Base-by-base conservation (phyloP, 2,329 filamentous ascomycete genomes). In the Fusarium secorum region DNA sequence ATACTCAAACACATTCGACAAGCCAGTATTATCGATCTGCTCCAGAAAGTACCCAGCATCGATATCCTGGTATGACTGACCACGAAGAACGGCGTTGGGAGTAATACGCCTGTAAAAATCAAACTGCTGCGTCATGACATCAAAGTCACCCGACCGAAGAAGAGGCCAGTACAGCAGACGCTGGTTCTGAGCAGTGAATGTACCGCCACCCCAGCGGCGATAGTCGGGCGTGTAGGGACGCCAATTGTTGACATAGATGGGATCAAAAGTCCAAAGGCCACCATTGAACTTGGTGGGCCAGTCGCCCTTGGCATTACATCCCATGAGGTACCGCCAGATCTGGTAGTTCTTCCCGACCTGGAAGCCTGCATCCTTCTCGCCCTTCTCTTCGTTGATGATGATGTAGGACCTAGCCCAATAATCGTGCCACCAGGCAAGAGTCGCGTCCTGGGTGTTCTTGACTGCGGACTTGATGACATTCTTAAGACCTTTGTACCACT, bases 231-330 rank as follows among this genome's bases (percentile, higher is more conserved):
- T 63, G 10, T 64, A 63, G 2, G 60, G 60, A 10, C 60, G 58
- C 7, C 49, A 64, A 5, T 30, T 18, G 5, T 63, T 63, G 11
- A 64, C 60, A 1, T 54, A 54, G 0, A 64, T 14, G 1, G 60
- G 60, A 11, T 64, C 60, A 2, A 64, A 64, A 17, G 60, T 64
- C 60, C 60, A 64, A 7, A 64, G 58, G 4, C 60, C 60, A 7
- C 60, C 58, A 11, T 64, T 64, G 15, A 64, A 64, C 18, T 64
- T 63, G 7, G 60, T 64, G 0, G 60, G 60, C 60, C 60, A 64
- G 1, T 51, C 33, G 0, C 58, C 38, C 8, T 55, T 63, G 3
- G 60, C 60, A 7, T 64, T 64, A 4, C 58, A 64, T 5, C 60
- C 60, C 60, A 64, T 63, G 2, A 64, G 58, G 13, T 63, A 64